phyloP scores from a whole-genome alignment of 768 basidiomycete genomes.

The Tricholoma bakamatsutake region DNA sequence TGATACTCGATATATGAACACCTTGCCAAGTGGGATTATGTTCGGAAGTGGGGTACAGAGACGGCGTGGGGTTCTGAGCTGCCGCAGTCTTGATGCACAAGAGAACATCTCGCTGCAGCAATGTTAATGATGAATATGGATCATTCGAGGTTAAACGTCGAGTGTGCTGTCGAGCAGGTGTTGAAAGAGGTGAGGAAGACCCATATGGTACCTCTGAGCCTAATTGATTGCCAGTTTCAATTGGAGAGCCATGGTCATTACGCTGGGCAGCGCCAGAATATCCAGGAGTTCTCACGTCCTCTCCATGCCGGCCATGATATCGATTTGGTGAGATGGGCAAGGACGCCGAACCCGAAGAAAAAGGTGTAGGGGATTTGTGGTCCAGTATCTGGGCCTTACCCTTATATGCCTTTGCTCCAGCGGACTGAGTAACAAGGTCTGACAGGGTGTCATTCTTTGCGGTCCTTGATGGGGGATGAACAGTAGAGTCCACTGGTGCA shows the following conservation, averaged over 20 bases:
- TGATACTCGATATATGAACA: conserved; percentile 10
- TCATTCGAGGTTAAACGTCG: conserved; percentile 5
- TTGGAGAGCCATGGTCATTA: not conserved
- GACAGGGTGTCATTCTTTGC: not conserved
- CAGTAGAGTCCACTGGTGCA: not conserved
- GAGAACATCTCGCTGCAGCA: conserved; percentile 19
- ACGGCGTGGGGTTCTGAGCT: not conserved
- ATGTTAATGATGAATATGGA: conserved; percentile 16
- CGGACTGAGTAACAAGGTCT: not conserved
- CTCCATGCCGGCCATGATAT: not conserved
- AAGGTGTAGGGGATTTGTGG: not conserved
- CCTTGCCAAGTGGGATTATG: conserved; percentile 8
- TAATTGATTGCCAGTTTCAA: not conserved
- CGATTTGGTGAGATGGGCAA: not conserved
- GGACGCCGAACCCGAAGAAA: not conserved
- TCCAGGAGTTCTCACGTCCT: not conserved
- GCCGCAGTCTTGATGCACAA: conserved; percentile 9
- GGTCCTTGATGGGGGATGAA: not conserved
- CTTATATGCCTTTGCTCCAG: not conserved
- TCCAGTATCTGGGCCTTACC: not conserved
- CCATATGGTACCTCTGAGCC: not conserved
- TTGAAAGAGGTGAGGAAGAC: not conserved
- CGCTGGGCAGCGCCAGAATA: not conserved
- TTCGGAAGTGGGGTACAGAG: conserved; percentile 1
- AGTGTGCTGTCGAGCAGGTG: not conserved